A percentile compares a stretch with the other conserved stretches of the same genome.
phyloP scores from a whole-genome alignment of 2,329 filamentous ascomycete genomes.

The Emmonsiellopsis sp. region DNA sequence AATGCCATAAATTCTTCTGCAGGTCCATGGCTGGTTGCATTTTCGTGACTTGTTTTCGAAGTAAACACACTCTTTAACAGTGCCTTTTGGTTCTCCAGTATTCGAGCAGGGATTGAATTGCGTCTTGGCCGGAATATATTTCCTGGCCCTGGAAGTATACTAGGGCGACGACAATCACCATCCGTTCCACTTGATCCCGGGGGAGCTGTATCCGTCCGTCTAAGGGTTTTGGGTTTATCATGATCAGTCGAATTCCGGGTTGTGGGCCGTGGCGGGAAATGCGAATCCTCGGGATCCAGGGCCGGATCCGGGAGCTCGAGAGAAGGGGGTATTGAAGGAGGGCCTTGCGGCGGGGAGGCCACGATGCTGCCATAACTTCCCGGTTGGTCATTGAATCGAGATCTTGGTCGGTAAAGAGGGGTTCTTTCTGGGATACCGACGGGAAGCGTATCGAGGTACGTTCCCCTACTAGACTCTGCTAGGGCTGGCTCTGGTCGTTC shows the following conservation, averaged over 20 bases:
- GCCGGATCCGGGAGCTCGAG: conserved; percentile 57
- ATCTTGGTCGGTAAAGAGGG: conserved; percentile 24
- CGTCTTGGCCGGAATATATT: conserved; percentile 14
- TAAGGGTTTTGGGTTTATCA: not conserved
- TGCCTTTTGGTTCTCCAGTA: conserved; percentile 20
- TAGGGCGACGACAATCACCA: not conserved
- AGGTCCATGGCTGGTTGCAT: conserved; percentile 40
- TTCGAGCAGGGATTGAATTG: conserved; percentile 17
- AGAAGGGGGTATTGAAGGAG: conserved; percentile 35
- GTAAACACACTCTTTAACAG: conserved; percentile 32
- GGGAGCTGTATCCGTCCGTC: not conserved
- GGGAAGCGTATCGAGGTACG: conserved; percentile 23
- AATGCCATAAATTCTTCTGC: conserved; percentile 54
- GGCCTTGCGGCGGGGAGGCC: conserved; percentile 40
- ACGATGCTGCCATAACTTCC: conserved; percentile 58
- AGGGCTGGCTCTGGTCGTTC: conserved; percentile 5
- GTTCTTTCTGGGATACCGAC: conserved; percentile 30
- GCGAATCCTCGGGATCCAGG: conserved; percentile 35
- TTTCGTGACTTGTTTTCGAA: conserved; percentile 26
- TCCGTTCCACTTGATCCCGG: not conserved
- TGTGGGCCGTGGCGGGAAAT: conserved; percentile 7
- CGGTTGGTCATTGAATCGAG: conserved; percentile 28
- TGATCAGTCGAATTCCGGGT: not conserved
- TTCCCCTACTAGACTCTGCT: not conserved
- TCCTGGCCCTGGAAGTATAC: conserved; percentile 10